Evolutionary conservation across 306 rosid genomes (phyloP).

Genomic region (Cercis canadensis): DNA sequence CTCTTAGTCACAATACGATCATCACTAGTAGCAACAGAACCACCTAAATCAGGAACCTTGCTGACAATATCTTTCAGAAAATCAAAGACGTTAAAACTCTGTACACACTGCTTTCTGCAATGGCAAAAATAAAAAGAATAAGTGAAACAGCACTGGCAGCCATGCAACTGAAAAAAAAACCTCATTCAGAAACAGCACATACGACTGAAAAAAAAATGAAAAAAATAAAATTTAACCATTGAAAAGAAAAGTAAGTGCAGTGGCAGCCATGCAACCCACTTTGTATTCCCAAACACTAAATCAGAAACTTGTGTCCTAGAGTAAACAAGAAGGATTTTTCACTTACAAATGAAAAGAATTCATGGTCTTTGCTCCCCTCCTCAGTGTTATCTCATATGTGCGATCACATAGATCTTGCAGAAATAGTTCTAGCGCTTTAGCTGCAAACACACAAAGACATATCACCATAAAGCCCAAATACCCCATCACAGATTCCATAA

Average conservation of each 20-base stretch:
- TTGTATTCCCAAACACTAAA: too few relatives aligned
- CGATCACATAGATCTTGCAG: constrained; percentile 86
- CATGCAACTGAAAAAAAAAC: constrained; percentile 23
- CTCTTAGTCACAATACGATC: constrained; percentile 59
- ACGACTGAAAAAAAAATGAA: too few relatives aligned
- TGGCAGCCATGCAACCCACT: too few relatives aligned
- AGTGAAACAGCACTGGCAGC: background rate
- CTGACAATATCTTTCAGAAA: constrained; percentile 76
- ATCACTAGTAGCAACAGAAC: constrained; percentile 61
- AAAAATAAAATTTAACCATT: too few relatives aligned
- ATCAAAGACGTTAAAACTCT: constrained; percentile 69
- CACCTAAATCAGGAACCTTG: constrained; percentile 88
- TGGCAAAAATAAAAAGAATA: background rate
- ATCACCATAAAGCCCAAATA: constrained; percentile 20
- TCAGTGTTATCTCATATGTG: constrained; percentile 74
- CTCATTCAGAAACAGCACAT: constrained; percentile 12
- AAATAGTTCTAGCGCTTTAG: constrained; percentile 86
- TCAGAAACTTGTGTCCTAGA: constrained; percentile 5
- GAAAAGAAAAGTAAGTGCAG: too few relatives aligned
- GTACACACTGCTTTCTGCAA: constrained; percentile 82
- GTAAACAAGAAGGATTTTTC: constrained; percentile 7
- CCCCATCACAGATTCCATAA: constrained; percentile 6
- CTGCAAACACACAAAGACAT: constrained; percentile 44
- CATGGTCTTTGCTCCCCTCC: constrained; percentile 83
- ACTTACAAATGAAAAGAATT: constrained; percentile 83